These are phyloP conservation scores for Isoetes taiwanensis DNA, from an alignment of 75 land plant species.

Conservation along the genomic window DNA sequence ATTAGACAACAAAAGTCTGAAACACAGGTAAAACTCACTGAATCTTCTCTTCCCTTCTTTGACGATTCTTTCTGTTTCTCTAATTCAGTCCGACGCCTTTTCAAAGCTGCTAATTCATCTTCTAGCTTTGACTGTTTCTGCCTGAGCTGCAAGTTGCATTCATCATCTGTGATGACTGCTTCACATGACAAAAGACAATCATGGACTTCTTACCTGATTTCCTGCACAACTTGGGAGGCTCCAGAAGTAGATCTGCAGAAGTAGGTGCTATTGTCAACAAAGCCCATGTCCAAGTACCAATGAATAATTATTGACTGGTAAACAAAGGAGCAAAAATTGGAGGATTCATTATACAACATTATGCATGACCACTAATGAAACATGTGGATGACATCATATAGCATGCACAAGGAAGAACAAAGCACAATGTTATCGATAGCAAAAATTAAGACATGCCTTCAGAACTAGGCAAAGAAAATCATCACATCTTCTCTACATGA, in stretches of 20 bases:
- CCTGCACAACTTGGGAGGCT: conserved; percentile 97
- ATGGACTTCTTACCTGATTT: conserved; percentile 57
- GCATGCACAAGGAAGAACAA: not conserved
- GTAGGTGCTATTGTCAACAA: too few species aligned
- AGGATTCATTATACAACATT: not conserved
- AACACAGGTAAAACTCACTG: conserved; percentile 44
- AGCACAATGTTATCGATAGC: too few species aligned
- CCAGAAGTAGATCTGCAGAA: conserved; percentile 82
- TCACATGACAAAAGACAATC: too few species aligned
- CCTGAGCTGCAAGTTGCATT: conserved; percentile 61
- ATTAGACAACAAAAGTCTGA: not conserved
- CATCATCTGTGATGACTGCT: too few species aligned
- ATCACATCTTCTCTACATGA: too few species aligned
- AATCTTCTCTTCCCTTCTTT: conserved; percentile 82
- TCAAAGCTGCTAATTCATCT: conserved; percentile 38
- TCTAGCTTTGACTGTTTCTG: conserved; percentile 66
- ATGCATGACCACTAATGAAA: not conserved
- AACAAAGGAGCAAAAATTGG: not conserved
- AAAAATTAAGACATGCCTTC: too few species aligned
- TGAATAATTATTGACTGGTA: not conserved
- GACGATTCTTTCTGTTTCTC: conserved; percentile 32
- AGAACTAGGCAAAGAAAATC: too few species aligned
- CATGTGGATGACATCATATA: not conserved
- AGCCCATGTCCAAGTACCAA: not conserved
- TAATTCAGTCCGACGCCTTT: conserved; percentile 41